Evolutionary conservation across 345 rosid genomes (phyloP).

Genomic region (Hibiscus trionum): DNA sequence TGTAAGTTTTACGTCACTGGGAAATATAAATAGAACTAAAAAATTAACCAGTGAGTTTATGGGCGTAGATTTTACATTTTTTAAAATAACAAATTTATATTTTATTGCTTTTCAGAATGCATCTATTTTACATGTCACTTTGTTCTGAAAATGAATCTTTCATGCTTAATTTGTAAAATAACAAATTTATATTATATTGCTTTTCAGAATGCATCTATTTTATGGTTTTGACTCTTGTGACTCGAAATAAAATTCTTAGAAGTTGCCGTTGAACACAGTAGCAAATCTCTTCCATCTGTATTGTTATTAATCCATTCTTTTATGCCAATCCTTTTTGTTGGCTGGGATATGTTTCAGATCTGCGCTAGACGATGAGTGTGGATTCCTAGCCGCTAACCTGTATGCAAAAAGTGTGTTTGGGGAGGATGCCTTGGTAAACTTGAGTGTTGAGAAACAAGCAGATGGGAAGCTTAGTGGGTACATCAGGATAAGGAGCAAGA

Average conservation of each 20-base stretch:
- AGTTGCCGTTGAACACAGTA: neutral
- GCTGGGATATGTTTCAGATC: slow-evolving; percentile 36
- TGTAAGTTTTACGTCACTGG: slow-evolving; percentile 32
- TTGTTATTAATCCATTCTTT: neutral
- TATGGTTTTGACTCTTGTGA: neutral
- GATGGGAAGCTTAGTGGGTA: slow-evolving; percentile 69
- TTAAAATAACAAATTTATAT: too few relatives aligned
- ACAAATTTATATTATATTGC: neutral
- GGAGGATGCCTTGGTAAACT: slow-evolving; percentile 66
- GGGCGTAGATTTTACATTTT: neutral
- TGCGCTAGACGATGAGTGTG: slow-evolving; percentile 71
- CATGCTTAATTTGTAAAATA: neutral
- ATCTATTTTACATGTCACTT: too few relatives aligned
- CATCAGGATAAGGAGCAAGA: slow-evolving; percentile 74
- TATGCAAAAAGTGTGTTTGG: slow-evolving; percentile 77
- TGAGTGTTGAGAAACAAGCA: slow-evolving; percentile 54
- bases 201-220: neutral
- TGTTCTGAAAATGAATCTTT: neutral
- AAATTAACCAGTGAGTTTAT: neutral
- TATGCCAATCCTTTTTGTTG: neutral
- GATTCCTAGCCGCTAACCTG: slow-evolving; percentile 66
- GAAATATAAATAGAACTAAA: neutral
- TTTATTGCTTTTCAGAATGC: too few relatives aligned
- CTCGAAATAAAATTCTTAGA: neutral
- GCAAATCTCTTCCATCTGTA: neutral